Evolutionary conservation across 1,139 yeast genomes (phyloP).

Genomic region (Diutina siamensis): DNA sequence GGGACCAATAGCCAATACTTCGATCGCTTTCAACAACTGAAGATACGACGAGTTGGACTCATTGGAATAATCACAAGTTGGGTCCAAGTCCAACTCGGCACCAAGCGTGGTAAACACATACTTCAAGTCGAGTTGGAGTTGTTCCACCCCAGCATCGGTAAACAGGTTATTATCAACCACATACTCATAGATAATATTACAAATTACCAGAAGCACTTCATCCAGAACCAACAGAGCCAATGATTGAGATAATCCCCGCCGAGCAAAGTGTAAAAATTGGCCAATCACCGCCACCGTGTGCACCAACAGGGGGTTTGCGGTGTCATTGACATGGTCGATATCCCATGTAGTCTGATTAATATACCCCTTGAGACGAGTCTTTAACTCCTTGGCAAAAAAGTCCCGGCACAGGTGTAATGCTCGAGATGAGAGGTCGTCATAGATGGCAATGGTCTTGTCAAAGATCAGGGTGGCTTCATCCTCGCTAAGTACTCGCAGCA

Average conservation of each 20-base stretch:
- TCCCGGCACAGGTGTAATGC: constrained; percentile 28
- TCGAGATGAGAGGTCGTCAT: constrained; percentile 25
- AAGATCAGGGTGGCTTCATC: constrained; percentile 31
- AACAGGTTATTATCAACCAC: constrained; percentile 58
- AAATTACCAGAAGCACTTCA: constrained; percentile 33
- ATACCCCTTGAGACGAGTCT: constrained; percentile 38
- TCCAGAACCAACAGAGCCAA: constrained; percentile 20
- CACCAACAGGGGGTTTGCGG: constrained; percentile 21
- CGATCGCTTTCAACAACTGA: not conserved
- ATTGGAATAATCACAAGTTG: not conserved
- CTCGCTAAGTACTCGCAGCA: constrained; percentile 35
- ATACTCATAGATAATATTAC: constrained; percentile 42
- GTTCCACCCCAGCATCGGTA: constrained; percentile 41
- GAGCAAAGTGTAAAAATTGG: constrained; percentile 24
- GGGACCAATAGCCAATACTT: not conserved
- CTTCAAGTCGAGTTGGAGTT: constrained; percentile 42
- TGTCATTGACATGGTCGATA: constrained; percentile 10
- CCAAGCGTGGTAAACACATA: constrained; percentile 31
- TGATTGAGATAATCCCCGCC: constrained; percentile 9
- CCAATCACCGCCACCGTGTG: constrained; percentile 19
- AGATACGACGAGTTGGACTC: not conserved
- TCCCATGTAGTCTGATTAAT: constrained; percentile 33
- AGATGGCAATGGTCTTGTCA: constrained; percentile 39
- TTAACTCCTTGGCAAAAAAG: constrained; percentile 41
- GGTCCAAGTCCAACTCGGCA: constrained; percentile 12